Conservation (phyloP, 306 rosid species). For the Castanea mollissima region DNA sequence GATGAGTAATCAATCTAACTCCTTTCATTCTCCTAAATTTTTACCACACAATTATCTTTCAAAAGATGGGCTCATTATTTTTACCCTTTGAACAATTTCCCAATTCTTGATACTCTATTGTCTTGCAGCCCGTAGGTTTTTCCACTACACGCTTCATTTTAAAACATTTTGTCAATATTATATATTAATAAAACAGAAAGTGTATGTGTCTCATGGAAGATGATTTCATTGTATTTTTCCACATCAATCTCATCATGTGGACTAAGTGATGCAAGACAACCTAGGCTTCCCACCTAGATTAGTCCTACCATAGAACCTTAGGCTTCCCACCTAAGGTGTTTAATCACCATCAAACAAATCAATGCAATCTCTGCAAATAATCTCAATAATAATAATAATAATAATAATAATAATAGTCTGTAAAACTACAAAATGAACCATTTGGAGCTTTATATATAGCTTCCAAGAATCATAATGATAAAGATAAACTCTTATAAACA, state of each 20-base stretch:
- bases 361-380: too few species aligned
- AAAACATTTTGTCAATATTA: not conserved
- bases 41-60: not conserved
- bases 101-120: conserved; percentile 17
- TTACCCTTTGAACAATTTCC: conserved; percentile 2
- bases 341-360: too few species aligned
- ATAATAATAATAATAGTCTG: too few species aligned
- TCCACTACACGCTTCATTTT: conserved; percentile 9
- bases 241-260: not conserved
- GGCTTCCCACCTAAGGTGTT: too few species aligned
- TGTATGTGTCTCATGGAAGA: not conserved
- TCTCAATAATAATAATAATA: too few species aligned
- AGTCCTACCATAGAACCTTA: too few species aligned
- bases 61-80: not conserved
- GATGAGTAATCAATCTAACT: conserved; percentile 50
- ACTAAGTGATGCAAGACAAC: not conserved
- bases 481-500: too few species aligned
- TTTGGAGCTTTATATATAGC: too few species aligned
- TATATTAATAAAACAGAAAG: not conserved
- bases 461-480: too few species aligned
- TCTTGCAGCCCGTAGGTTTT: conserved; percentile 40
- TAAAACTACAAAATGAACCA: too few species aligned
- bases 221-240: not conserved
- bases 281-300: too few species aligned
- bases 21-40: conserved; percentile 8